These are phyloP conservation scores for Penicillium fimorum DNA, from an alignment of 495 filamentous ascomycete genomes.

Conservation along the genomic window DNA sequence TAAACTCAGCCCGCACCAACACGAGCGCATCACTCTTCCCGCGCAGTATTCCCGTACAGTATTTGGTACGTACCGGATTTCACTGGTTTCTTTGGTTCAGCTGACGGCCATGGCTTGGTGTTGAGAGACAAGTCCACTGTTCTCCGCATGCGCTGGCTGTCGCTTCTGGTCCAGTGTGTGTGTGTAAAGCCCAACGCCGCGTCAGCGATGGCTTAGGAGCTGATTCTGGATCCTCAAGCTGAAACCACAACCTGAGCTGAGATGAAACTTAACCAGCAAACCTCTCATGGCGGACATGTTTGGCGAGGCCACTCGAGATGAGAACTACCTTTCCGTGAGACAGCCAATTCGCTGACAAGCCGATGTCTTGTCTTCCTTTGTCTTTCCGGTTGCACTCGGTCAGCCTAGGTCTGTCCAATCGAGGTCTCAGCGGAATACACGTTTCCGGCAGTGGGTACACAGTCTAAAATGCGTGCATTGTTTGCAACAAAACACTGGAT, in stretches of 20 bases:
- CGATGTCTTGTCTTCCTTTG: background rate
- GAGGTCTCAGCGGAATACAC: background rate
- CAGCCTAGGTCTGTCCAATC: background rate
- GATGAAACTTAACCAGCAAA: background rate
- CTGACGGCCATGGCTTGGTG: background rate
- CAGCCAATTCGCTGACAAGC: background rate
- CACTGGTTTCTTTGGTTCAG: background rate
- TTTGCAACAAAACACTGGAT: background rate
- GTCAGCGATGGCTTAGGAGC: background rate
- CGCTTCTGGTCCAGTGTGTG: background rate
- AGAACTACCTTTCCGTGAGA: background rate
- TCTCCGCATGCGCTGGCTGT: background rate
- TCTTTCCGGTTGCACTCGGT: background rate
- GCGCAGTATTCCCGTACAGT: background rate
- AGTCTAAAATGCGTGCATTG: background rate
- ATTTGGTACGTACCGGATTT: slow-evolving; percentile 7
- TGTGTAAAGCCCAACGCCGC: background rate
- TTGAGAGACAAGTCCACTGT: background rate
- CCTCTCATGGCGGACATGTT: background rate
- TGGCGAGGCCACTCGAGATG: background rate
- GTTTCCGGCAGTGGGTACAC: background rate
- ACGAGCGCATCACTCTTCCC: slow-evolving; percentile 1
- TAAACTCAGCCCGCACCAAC: background rate
- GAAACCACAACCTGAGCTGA: background rate
- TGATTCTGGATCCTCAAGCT: background rate